phyloP scores from a whole-genome alignment of 208 protist species.

The Trypanosoma avium region DNA sequence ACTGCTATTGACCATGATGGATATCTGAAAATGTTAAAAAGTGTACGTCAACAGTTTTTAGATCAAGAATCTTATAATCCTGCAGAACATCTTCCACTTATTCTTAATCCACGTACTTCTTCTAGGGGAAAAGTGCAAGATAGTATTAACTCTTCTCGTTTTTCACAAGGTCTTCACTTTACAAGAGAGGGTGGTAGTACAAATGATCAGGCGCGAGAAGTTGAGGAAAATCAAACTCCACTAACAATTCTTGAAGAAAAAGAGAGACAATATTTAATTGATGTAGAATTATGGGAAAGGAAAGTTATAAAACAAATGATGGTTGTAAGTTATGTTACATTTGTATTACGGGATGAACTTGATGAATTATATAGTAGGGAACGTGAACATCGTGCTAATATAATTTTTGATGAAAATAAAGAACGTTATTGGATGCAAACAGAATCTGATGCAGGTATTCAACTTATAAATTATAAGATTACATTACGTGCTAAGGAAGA shows the following conservation, averaged over 20 bases:
- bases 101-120: not conserved
- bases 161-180: conserved; percentile 18
- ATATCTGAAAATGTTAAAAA: conserved; percentile 51
- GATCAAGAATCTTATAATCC: conserved; percentile 9
- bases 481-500: conserved; percentile 46
- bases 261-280: conserved; percentile 42
- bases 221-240: conserved; percentile 24
- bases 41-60: conserved; percentile 56
- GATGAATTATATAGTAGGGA: conserved; percentile 56
- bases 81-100: not conserved
- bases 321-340: conserved; percentile 71
- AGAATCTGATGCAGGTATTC: conserved; percentile 36
- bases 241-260: conserved; percentile 46
- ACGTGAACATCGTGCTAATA: conserved; percentile 27
- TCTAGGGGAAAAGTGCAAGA: too few relatives aligned
- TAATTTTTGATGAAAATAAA: conserved; percentile 57
- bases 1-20: conserved; percentile 26
- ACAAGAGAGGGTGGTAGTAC: not conserved
- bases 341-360: conserved; percentile 70
- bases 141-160: not conserved
- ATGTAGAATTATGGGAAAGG: conserved; percentile 62
- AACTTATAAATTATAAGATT: conserved; percentile 29
- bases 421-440: conserved; percentile 49
- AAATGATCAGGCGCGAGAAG: conserved; percentile 18
- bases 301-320: conserved; percentile 72